These are phyloP conservation scores for Candida krabiensis DNA, from an alignment of 805 yeast species.

Conservation along the genomic window DNA sequence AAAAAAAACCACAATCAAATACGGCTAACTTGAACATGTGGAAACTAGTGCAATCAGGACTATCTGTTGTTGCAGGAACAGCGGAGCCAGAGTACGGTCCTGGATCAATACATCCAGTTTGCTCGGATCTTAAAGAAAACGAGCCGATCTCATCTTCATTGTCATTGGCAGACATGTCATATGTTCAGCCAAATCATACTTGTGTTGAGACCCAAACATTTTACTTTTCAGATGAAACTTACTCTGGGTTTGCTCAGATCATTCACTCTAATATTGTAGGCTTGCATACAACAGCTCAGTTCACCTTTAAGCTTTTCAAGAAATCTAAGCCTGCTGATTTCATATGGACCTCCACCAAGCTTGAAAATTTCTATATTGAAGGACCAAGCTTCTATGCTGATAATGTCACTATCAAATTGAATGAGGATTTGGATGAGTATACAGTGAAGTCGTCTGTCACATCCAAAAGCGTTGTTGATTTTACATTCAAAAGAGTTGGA, in stretches of 20 bases:
- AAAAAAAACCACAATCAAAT: no score
- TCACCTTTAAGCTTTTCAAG: slow-evolving; percentile 80
- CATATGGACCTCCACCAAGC: slow-evolving; percentile 90
- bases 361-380: slow-evolving; percentile 67
- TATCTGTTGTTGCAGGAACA: slow-evolving; percentile 94
- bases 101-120: slow-evolving; percentile 84
- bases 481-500: slow-evolving; percentile 57
- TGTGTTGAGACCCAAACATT: slow-evolving; percentile 96
- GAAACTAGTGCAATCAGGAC: slow-evolving; percentile 35
- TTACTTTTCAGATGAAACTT: slow-evolving; percentile 68
- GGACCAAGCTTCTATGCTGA: slow-evolving; percentile 83
- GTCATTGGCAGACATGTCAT: slow-evolving; percentile 65
- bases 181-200: slow-evolving; percentile 74
- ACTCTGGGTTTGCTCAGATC: slow-evolving; percentile 87
- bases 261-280: slow-evolving; percentile 93
- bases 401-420: slow-evolving; percentile 60
- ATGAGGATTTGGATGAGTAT: slow-evolving; percentile 48
- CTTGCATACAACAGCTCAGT: slow-evolving; percentile 86
- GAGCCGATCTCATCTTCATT: slow-evolving; percentile 62
- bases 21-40: no score
- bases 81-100: slow-evolving; percentile 97
- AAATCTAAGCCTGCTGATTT: slow-evolving; percentile 48
- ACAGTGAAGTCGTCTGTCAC: slow-evolving; percentile 64
- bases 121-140: slow-evolving; percentile 49
- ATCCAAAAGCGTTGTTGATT: slow-evolving; percentile 68